These are phyloP conservation scores for Physcomitrellopsis africana DNA, from an alignment of 225 moss, liverwort and hornwort genomes.

Conservation along the genomic window DNA sequence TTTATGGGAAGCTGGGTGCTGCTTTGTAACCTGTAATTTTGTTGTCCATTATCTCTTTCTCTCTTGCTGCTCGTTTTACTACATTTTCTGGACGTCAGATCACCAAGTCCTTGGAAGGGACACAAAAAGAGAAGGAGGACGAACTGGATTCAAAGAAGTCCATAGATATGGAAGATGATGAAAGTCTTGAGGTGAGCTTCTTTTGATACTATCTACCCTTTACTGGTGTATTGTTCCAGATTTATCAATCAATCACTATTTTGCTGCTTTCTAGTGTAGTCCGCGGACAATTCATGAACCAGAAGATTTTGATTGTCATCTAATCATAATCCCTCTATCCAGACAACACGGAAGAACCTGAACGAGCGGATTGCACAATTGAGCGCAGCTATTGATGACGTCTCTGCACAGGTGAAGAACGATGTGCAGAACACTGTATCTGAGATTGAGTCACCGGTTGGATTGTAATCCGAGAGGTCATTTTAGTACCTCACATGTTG, in stretches of 20 bases:
- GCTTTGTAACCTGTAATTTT: background rate
- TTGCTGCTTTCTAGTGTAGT: too few relatives aligned
- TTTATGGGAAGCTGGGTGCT: background rate
- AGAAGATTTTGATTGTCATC: background rate
- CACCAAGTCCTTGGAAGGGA: constrained; percentile 76
- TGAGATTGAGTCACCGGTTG: constrained; percentile 47
- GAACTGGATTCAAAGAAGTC: constrained; percentile 69
- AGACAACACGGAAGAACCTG: constrained; percentile 88
- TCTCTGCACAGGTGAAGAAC: constrained; percentile 91
- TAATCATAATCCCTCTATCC: constrained; percentile 19
- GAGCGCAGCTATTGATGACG: constrained; percentile 92
- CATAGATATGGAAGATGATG: constrained; percentile 74
- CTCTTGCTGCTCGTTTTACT: too few relatives aligned
- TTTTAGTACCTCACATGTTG: background rate
- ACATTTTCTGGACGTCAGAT: constrained; percentile 47
- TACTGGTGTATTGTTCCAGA: background rate
- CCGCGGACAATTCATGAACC: too few relatives aligned
- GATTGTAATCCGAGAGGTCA: background rate
- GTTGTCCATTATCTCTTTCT: too few relatives aligned
- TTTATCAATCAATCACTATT: too few relatives aligned
- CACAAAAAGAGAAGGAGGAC: constrained; percentile 64
- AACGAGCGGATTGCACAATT: constrained; percentile 95
- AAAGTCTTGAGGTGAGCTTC: constrained; percentile 77
- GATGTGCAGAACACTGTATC: constrained; percentile 55
- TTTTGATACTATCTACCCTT: constrained; percentile 3